These are phyloP conservation scores for Trapa incisa DNA, from an alignment of 345 rosid genomes.

Conservation along the genomic window DNA sequence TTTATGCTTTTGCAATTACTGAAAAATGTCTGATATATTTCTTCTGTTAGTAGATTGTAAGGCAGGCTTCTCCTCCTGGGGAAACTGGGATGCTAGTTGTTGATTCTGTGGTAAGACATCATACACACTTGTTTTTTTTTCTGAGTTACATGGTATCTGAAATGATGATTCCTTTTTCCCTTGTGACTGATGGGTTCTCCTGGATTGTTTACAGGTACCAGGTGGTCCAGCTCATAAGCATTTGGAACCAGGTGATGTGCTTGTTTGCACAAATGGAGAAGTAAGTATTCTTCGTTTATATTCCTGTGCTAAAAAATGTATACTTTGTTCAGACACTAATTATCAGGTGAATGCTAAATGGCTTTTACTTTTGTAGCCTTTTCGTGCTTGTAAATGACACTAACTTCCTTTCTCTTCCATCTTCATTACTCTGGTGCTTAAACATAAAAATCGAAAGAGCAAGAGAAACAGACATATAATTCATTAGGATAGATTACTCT, in stretches of 20 bases:
- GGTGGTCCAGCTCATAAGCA: conserved; percentile 80
- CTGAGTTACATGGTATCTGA: not conserved
- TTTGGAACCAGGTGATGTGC: conserved; percentile 93
- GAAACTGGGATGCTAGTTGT: conserved; percentile 98
- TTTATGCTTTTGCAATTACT: not conserved
- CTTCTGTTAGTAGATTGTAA: conserved; percentile 41
- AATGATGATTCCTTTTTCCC: not conserved
- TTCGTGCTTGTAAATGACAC: not conserved
- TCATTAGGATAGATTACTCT: too few species aligned
- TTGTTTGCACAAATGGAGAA: conserved; percentile 72
- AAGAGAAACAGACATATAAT: too few species aligned
- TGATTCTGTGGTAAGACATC: conserved; percentile 62
- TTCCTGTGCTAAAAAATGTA: conserved; percentile 14
- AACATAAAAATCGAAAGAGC: too few species aligned
- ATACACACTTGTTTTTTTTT: not conserved
- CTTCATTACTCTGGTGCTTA: too few species aligned
- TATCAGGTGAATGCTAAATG: not conserved
- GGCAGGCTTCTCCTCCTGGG: conserved; percentile 60
- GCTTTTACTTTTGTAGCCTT: not conserved
- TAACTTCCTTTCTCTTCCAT: too few species aligned
- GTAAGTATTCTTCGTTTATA: conserved; percentile 28
- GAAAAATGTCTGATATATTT: conserved; percentile 8
- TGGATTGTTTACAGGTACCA: conserved; percentile 55
- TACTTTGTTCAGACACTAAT: not conserved
- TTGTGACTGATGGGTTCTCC: conserved; percentile 1